A percentile compares a stretch with the other conserved stretches of the same genome.
Evolutionary conservation across 2,329 filamentous ascomycete species (phyloP).

Genomic region (Fusarium sp.): DNA sequence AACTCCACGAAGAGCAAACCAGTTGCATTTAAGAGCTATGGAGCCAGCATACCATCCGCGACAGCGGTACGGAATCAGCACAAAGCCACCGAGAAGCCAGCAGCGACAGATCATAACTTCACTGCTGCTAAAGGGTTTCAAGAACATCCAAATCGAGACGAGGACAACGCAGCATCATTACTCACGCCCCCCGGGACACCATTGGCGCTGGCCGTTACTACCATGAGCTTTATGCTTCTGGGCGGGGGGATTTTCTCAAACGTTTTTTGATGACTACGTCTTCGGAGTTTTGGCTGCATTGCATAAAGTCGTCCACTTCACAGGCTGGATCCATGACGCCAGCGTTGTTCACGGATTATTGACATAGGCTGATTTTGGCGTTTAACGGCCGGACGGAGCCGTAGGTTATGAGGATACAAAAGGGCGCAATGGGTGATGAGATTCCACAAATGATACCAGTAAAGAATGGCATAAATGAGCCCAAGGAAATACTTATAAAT

Average conservation of each 20-base stretch:
- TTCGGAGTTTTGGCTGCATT: conserved; percentile 13
- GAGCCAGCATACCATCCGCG: conserved; percentile 65
- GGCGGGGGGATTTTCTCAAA: conserved; percentile 37
- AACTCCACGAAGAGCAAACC: conserved; percentile 65
- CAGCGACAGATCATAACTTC: conserved; percentile 39
- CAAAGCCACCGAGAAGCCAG: conserved; percentile 43
- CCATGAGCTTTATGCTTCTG: conserved; percentile 44
- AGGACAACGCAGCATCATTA: conserved; percentile 35
- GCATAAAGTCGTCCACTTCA: conserved; percentile 16
- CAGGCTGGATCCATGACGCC: conserved; percentile 27
- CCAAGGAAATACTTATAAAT: conserved; percentile 4
- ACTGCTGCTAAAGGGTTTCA: conserved; percentile 54
- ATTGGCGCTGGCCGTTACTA: conserved; percentile 35
- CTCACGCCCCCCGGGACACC: conserved; percentile 27
- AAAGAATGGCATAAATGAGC: conserved; percentile 20
- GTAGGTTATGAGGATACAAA: conserved; percentile 33
- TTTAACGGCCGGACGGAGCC: conserved; percentile 31
- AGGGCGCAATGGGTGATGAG: conserved; percentile 33
- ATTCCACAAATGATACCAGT: conserved; percentile 37
- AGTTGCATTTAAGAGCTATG: conserved; percentile 63
- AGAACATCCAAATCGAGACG: conserved; percentile 9
- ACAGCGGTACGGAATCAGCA: conserved; percentile 59
- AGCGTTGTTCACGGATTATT: conserved; percentile 39
- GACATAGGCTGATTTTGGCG: conserved; percentile 41
- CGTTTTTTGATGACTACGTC: conserved; percentile 21